Evolutionary conservation across 352 stramenopile species (phyloP), one percentile per base, ranked within the genome.

Genomic region (Pythium oligandrum): DNA sequence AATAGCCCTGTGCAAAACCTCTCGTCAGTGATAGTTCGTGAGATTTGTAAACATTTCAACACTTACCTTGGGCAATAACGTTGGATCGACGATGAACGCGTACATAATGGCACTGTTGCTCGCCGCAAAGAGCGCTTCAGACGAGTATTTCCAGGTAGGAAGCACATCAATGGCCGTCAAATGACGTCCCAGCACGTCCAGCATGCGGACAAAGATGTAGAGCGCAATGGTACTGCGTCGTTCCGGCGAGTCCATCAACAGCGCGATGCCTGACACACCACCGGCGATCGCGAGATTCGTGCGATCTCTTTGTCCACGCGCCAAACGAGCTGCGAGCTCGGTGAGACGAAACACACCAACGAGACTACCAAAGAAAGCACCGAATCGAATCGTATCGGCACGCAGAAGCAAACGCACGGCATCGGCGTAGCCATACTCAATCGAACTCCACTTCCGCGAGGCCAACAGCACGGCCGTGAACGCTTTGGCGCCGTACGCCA

Each of bases 151-250:
- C 68, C 72, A 83, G 17, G 66, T 69, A 1, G 78, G 77, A 10
- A 92, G 53, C 36, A 70, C 55, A 4, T 70, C 72, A 32, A 73
- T 68, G 2, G 73, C 73, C 47, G 71, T 77, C 36, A 91, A 66
- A 46, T 90, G 80, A 40, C 84, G 80, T 17, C 79, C 78, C 9
- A 91, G 70, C 4, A 95, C 71, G 58, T 95, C 82, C 35, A 95
- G 62, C 80, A 92, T 90, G 42, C 82, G 79, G 39, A 93, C 75
- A 55, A 95, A 91, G 48, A 92, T 83, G 62, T 95, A 95, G 40
- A 95, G 68, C 53, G 84, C 78, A 48, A 93, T 86, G 30, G 80
- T 87, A 39, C 47, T 81, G 7, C 82, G 80, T 6, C 84, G 72
- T 7, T 67, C 68, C 6, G 70, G 68, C 33, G 82, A 80, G 42